Conservation (phyloP, 2,329 filamentous ascomycete genomes). For the Pseudogymnoascus sp. region DNA sequence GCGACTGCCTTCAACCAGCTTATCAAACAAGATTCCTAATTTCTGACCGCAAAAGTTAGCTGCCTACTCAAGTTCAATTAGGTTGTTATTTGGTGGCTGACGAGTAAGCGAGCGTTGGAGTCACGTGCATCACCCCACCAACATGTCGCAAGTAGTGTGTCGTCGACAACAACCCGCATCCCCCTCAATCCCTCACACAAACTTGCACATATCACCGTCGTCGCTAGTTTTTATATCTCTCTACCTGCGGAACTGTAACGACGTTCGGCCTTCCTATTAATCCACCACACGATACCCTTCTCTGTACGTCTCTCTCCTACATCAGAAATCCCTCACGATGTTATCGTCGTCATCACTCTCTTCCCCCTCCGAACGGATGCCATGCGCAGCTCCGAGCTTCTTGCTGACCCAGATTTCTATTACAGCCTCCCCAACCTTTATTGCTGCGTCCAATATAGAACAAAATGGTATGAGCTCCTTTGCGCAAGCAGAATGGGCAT, state of each 20-base stretch:
- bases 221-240: slow-evolving; percentile 1
- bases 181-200: slow-evolving; percentile 8
- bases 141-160: slow-evolving; percentile 6
- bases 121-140: slow-evolving; percentile 6
- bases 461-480: neutral
- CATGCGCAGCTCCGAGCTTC: neutral
- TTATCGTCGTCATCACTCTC: neutral
- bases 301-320: neutral
- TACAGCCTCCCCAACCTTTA: neutral
- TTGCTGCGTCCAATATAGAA: neutral
- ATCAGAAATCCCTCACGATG: slow-evolving; percentile 1
- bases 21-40: neutral
- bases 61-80: neutral
- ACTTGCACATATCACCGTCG: slow-evolving; percentile 1
- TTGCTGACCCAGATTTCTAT: neutral
- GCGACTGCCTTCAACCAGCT: neutral
- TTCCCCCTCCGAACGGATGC: neutral
- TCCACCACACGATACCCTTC: neutral
- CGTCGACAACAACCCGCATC: slow-evolving; percentile 7
- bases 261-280: neutral
- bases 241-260: neutral
- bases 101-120: neutral
- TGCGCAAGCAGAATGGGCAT: neutral
- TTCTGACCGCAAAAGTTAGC: neutral
- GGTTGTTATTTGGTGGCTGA: slow-evolving; percentile 4